Evolutionary conservation across 1,139 yeast genomes (phyloP).

Genomic region (Pichia terricola): DNA sequence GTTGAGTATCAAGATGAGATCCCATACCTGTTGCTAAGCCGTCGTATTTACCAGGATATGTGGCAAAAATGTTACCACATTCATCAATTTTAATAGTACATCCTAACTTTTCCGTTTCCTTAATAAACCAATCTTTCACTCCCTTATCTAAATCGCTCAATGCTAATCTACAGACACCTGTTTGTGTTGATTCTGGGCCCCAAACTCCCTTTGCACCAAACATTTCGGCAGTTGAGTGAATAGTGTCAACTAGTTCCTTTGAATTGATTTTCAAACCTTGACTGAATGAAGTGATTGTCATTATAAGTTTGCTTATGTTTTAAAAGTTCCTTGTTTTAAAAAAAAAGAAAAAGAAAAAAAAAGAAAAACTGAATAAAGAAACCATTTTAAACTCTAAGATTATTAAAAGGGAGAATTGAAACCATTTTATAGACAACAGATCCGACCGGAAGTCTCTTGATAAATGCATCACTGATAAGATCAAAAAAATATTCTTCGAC

Average conservation of each 20-base stretch:
- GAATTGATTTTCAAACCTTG: slow-evolving; percentile 22
- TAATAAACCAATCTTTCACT: slow-evolving; percentile 61
- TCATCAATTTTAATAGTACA: slow-evolving; percentile 51
- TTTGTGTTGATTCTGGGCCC: slow-evolving; percentile 48
- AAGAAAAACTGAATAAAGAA: too few species aligned
- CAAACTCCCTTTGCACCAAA: slow-evolving; percentile 58
- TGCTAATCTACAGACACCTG: slow-evolving; percentile 57
- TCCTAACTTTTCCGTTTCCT: slow-evolving; percentile 43
- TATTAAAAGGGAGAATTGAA: too few species aligned
- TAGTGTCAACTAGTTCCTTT: slow-evolving; percentile 43
- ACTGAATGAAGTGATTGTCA: slow-evolving; percentile 6
- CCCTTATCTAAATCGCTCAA: slow-evolving; percentile 51
- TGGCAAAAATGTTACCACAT: slow-evolving; percentile 60
- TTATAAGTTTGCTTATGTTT: too few species aligned
- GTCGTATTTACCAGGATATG: slow-evolving; percentile 46
- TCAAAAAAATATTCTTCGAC: too few species aligned
- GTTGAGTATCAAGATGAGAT: slow-evolving; percentile 69
- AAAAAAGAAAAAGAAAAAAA: too few species aligned
- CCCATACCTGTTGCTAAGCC: slow-evolving; percentile 58
- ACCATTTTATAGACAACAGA: too few species aligned
- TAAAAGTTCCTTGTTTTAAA: too few species aligned
- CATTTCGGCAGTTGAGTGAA: slow-evolving; percentile 45
- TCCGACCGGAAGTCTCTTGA: too few species aligned
- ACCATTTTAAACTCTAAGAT: too few species aligned
- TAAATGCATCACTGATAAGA: too few species aligned